These are phyloP conservation scores for Rubia balearica DNA, from an alignment of 305 asterid species.

Conservation along the genomic window DNA sequence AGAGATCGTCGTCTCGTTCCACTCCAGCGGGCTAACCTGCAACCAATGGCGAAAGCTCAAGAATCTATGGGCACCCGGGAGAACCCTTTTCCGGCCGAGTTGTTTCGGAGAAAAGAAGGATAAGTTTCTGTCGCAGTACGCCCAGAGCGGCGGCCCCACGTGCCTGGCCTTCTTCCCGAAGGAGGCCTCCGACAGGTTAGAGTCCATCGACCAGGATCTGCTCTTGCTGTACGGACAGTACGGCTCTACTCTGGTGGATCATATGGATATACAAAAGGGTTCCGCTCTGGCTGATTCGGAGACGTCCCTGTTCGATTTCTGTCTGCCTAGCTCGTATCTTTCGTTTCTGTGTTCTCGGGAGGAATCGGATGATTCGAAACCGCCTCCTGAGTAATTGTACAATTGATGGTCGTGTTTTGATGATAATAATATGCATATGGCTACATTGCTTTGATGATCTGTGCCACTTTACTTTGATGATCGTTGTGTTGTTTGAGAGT, in stretches of 20 bases:
- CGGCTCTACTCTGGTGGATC: conserved; percentile 16
- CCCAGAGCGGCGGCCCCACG: conserved; percentile 9
- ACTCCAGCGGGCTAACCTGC: conserved; percentile 14
- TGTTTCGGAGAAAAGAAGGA: conserved; percentile 10
- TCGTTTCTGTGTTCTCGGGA: conserved; percentile 10
- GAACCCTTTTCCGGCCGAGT: conserved; percentile 19
- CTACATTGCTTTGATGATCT: background rate
- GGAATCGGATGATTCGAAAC: background rate
- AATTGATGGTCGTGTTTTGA: background rate
- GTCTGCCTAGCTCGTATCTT: conserved; percentile 13
- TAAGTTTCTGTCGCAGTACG: conserved; percentile 4
- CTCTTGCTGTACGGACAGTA: conserved; percentile 14
- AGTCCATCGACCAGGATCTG: conserved; percentile 11
- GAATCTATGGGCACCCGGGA: conserved; percentile 18
- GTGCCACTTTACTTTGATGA: background rate
- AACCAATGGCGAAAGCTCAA: conserved; percentile 23
- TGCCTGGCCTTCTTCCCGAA: conserved; percentile 10
- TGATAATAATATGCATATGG: background rate
- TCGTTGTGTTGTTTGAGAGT: background rate
- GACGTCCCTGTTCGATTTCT: conserved; percentile 13
- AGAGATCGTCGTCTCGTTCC: conserved; percentile 12
- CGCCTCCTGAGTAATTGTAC: conserved; percentile 1
- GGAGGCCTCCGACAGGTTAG: conserved; percentile 10
- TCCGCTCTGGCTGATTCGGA: conserved; percentile 8
- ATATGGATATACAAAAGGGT: conserved; percentile 15